A percentile compares a stretch with the other conserved stretches of the same genome.
Conservation (phyloP, 2,329 filamentous ascomycete species). For the Plenodomus lindquistii region DNA sequence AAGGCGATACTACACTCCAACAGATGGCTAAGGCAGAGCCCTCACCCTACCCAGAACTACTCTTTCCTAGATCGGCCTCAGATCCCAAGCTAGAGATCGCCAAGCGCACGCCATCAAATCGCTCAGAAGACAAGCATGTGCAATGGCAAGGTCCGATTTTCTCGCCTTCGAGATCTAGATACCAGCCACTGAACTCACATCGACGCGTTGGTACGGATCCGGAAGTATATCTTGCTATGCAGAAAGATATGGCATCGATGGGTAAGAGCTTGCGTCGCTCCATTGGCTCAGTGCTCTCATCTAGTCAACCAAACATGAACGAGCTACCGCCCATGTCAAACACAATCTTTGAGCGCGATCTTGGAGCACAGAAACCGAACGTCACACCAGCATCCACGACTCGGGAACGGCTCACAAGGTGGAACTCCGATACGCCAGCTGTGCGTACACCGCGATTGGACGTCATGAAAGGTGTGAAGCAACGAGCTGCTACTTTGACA, state of each 20-base stretch:
- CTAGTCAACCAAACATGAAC: conserved; percentile 7
- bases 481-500: background rate
- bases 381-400: background rate
- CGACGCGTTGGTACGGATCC: conserved; percentile 2
- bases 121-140: background rate
- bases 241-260: conserved; percentile 11
- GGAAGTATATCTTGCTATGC: conserved; percentile 4
- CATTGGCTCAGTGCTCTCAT: conserved; percentile 1
- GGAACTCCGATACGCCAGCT: conserved; percentile 3
- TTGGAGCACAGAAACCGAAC: background rate
- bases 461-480: background rate
- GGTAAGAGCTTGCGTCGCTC: conserved; percentile 12
- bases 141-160: background rate
- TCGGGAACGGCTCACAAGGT: background rate
- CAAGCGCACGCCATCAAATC: background rate
- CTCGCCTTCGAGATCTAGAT: background rate
- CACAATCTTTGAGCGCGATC: background rate
- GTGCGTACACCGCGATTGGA: background rate
- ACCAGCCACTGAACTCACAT: background rate
- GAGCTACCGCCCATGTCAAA: conserved; percentile 5
- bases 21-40: background rate
- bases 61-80: background rate
- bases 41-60: background rate
- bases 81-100: background rate
- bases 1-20: background rate